Percentiles rank a stretch among this genome's conserved stretches.
Conservation (phyloP, 176 grass and related monocot genomes). For the Echinochloa phyllopogon region DNA sequence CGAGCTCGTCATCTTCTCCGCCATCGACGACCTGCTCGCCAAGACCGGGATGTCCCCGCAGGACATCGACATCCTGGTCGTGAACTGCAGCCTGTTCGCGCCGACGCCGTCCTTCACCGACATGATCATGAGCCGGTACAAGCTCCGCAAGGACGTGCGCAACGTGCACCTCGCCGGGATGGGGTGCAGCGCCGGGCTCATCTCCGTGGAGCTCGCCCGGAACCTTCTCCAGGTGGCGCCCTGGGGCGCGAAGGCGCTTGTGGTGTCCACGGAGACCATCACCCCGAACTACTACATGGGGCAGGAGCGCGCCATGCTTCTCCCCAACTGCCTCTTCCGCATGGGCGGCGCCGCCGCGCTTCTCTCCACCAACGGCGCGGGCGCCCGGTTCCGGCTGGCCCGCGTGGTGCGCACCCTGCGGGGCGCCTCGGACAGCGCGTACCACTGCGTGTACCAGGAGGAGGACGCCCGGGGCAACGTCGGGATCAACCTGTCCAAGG, state of each 20-base stretch:
- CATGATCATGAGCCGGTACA: slow-evolving; percentile 67
- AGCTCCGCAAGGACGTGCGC: slow-evolving; percentile 48
- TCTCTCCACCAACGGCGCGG: slow-evolving; percentile 43
- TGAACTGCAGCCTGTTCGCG: slow-evolving; percentile 69
- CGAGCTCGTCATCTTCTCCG: slow-evolving; percentile 70
- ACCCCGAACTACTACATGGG: slow-evolving; percentile 70
- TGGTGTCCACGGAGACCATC: slow-evolving; percentile 72
- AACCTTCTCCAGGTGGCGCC: slow-evolving; percentile 64
- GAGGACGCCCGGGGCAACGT: slow-evolving; percentile 54
- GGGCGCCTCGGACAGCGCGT: slow-evolving; percentile 47
- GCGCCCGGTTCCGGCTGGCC: slow-evolving; percentile 57
- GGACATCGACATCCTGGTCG: slow-evolving; percentile 61
- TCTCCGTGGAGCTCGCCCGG: slow-evolving; percentile 56
- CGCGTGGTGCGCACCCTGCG: slow-evolving; percentile 63
- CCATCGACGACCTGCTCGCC: slow-evolving; percentile 70
- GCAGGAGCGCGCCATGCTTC: slow-evolving; percentile 59
- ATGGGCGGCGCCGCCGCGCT: slow-evolving; percentile 70
- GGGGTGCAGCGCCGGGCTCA: slow-evolving; percentile 72
- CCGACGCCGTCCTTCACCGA: slow-evolving; percentile 64
- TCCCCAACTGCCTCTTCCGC: slow-evolving; percentile 77
- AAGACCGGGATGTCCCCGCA: slow-evolving; percentile 48
- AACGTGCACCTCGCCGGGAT: slow-evolving; percentile 69
- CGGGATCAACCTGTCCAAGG: slow-evolving; percentile 68
- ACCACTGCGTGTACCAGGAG: slow-evolving; percentile 68
- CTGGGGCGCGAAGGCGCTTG: slow-evolving; percentile 47